Conservation (phyloP, 2,329 filamentous ascomycete genomes). For the Aspergillus aculeatus region DNA sequence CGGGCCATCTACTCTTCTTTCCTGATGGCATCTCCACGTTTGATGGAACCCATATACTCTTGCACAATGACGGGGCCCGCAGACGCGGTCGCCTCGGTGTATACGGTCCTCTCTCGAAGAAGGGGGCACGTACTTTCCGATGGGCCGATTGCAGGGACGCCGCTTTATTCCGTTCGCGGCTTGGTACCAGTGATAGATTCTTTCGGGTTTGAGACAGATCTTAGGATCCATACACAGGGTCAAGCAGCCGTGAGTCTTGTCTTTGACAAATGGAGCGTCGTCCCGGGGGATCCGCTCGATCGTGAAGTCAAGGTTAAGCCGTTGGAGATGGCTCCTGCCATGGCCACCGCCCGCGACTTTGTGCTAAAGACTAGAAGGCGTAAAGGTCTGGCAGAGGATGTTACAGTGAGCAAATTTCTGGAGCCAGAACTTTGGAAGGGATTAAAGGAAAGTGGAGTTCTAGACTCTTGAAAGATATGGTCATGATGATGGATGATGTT, state of each 20-base stretch:
- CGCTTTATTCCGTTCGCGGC: slow-evolving; percentile 86
- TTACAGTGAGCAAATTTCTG: slow-evolving; percentile 92
- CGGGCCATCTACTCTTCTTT: slow-evolving; percentile 94
- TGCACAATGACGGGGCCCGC: slow-evolving; percentile 92
- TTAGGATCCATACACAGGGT: slow-evolving; percentile 93
- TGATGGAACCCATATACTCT: slow-evolving; percentile 95
- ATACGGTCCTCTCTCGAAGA: slow-evolving; percentile 85
- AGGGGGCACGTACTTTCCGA: slow-evolving; percentile 93
- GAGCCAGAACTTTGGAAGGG: slow-evolving; percentile 91
- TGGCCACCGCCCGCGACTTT: slow-evolving; percentile 91
- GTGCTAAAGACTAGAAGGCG: slow-evolving; percentile 91
- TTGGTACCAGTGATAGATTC: slow-evolving; percentile 94
- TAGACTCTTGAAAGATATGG: slow-evolving; percentile 57
- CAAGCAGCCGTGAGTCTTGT: slow-evolving; percentile 86
- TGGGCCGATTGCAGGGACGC: slow-evolving; percentile 88
- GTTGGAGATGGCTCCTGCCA: slow-evolving; percentile 81
- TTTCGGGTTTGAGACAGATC: slow-evolving; percentile 96
- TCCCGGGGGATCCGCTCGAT: slow-evolving; percentile 93
- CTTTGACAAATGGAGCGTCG: slow-evolving; percentile 94
- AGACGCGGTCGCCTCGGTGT: slow-evolving; percentile 81
- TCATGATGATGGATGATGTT: not conserved
- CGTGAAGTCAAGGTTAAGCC: slow-evolving; percentile 77
- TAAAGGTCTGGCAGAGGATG: slow-evolving; percentile 93
- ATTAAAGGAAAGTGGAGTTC: slow-evolving; percentile 81
- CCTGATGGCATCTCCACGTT: slow-evolving; percentile 89